Base-by-base conservation (phyloP, 2,329 filamentous ascomycete genomes). In the Xylariaceae sp. region DNA sequence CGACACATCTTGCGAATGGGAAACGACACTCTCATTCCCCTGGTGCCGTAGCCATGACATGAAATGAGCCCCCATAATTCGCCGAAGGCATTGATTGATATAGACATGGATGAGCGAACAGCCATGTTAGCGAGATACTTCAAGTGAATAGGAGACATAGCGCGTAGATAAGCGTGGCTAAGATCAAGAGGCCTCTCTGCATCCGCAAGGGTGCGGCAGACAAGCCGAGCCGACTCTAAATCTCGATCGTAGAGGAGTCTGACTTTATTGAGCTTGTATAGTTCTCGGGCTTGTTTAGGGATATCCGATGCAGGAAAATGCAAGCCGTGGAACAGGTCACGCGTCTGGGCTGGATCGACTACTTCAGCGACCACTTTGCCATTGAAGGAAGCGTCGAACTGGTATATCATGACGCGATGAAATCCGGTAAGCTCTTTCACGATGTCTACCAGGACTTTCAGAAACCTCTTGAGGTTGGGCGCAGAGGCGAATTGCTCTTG, bases 1-100 rank as follows among this genome's bases (percentile, higher is more conserved):
- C 91, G 86, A 72, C 92, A 96, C 87, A 96, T 93, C 73, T 96
- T 96, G 10, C 92, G 83, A 53, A 96, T 92, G 0, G 92, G 91
- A 68, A 96, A 96, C 0, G 90, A 90, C 0, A 96, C 90, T n/a
- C 92, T 82, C 90, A 94, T 95, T 3, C 91, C 91, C 50, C 81
- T 82, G 1, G 73, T 60, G 0, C 89, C 91, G 67, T 96, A 96
- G 0, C 88, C 84, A 70, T 96, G 92, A 61, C 91, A 96, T 1
- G 90, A 86, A 47, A 96, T 91, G 34, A 96, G 76, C 0, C 92
- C 92, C 92, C 92, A 96, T 0, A 96, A 76, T 66, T 95, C 88
- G 65, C 83, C 81, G 67, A 95, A 94, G 0, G 89, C 89, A 64
- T 91, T 94, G 69, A 96, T 89, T 1, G 91, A 95, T 61, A 96